phyloP scores from a whole-genome alignment of 306 rosid genomes.

The Inga laurina region DNA sequence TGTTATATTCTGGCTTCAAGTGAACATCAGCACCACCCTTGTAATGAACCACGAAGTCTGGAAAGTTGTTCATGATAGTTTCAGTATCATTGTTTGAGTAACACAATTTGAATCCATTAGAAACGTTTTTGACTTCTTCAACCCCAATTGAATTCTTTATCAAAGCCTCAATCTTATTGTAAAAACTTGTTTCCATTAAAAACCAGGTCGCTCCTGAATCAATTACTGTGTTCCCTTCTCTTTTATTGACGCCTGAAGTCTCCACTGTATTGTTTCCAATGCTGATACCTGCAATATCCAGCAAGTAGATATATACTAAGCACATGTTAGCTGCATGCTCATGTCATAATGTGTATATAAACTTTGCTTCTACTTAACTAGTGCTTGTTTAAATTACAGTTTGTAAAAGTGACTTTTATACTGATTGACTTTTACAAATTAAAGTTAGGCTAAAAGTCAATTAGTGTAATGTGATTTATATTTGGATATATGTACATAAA shows the following conservation, averaged over 20 bases:
- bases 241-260: not conserved
- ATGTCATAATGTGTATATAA: no score
- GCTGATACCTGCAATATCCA: not conserved
- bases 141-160: not conserved
- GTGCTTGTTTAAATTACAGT: no score
- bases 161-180: not conserved
- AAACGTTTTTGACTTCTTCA: not conserved
- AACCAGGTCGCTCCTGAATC: constrained; percentile 14
- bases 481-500: no score
- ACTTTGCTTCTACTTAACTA: no score
- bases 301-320: no score
- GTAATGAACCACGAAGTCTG: constrained; percentile 5
- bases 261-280: not conserved
- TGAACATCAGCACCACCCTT: not conserved
- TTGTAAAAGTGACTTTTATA: no score
- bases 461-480: no score
- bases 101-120: not conserved
- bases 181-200: not conserved
- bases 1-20: not conserved
- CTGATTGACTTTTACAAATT: no score
- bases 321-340: no score
- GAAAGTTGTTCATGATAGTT: not conserved
- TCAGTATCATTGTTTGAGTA: not conserved
- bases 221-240: not conserved
- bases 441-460: no score